Evolutionary conservation across 208 protist species (phyloP), one percentile per base, ranked within the genome.

Genomic region (Wallacemonas sp.): DNA sequence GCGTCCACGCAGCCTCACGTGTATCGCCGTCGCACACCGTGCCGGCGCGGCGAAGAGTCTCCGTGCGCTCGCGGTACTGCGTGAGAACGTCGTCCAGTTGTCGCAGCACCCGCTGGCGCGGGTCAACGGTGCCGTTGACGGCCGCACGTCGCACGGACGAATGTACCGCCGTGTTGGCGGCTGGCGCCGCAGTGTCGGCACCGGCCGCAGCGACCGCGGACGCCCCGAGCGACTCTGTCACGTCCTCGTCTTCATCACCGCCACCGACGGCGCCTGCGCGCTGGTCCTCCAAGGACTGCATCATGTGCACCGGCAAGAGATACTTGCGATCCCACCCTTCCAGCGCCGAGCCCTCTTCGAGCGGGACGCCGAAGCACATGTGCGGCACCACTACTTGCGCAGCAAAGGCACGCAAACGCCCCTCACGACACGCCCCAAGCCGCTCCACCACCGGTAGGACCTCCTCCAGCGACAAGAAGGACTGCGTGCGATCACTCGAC

Each of bases 371-470:
- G 37, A 87, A 89, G 66, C 75, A 77, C 22, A 94, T 24, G 38
- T 80, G 83, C 27, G 87, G 87, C 22, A 94, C 50, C 21, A 94
- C 70, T 8, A 94, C 82, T 54, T 91, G 68, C 27, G 82, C 79
- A 15, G 76, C 52, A 42, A 94, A 90, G 19, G 41, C 60, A 17
- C 87, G 79, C 5, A 83, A 73, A 41, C 76, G 67, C 29, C 66
- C 63, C 32, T 78, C 78, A 5, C 74, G 61, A 57, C 73, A 80
- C 19, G 73, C 61, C 5, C 73, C 61, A 41, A 94, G 78, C 42
- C 72, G 34, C 53, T 70, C 45, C 32, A 89, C 50, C 8, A 91
- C 78, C 15, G 76, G 73, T 36, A 77, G 32, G 21, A 83, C 65
- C 30, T 73, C 79, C 6, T 68, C 74, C 2, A 88, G 22, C 8